Conservation (phyloP, 1,284 basidiomycete genomes). For the Mycosarcoma mackinlayi region DNA sequence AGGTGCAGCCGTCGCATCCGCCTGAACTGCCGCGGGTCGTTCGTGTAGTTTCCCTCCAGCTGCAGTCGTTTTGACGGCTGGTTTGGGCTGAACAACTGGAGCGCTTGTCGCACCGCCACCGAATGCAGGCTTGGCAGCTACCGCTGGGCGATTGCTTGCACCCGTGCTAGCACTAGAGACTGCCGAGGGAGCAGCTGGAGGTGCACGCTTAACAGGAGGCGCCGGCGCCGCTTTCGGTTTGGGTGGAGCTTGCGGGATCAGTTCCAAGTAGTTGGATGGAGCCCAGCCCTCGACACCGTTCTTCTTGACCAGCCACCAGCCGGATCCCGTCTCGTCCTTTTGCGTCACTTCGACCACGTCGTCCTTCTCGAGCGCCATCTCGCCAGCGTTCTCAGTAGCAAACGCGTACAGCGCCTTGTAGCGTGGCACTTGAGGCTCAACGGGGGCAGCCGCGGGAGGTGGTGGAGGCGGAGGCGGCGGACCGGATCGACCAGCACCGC, state of each 20-base stretch:
- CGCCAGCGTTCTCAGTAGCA: slow-evolving; percentile 83
- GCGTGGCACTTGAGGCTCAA: slow-evolving; percentile 77
- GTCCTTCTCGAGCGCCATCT: slow-evolving; percentile 89
- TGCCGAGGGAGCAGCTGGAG: slow-evolving; percentile 69
- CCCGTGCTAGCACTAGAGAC: slow-evolving; percentile 33
- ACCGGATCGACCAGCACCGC: slow-evolving; percentile 53
- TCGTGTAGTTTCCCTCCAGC: slow-evolving; percentile 70
- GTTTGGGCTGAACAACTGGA: slow-evolving; percentile 70
- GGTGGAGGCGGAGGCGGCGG: slow-evolving; percentile 72
- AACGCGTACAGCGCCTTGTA: slow-evolving; percentile 81
- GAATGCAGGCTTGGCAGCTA: slow-evolving; percentile 48
- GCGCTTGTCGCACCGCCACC: slow-evolving; percentile 75
- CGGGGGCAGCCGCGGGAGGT: slow-evolving; percentile 37
- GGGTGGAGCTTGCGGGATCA: slow-evolving; percentile 76
- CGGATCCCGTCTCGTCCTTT: slow-evolving; percentile 76
- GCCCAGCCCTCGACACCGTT: slow-evolving; percentile 89
- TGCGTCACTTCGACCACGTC: slow-evolving; percentile 91
- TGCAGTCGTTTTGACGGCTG: slow-evolving; percentile 62
- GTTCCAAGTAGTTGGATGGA: slow-evolving; percentile 85
- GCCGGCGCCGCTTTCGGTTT: slow-evolving; percentile 62
- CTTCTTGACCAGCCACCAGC: slow-evolving; percentile 96
- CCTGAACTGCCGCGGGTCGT: slow-evolving; percentile 40
- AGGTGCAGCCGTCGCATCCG: slow-evolving; percentile 68
- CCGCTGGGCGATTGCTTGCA: slow-evolving; percentile 15
- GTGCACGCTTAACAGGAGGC: slow-evolving; percentile 60